Evolutionary conservation across 1,284 basidiomycete species (phyloP), one percentile per base, ranked within the genome.

Genomic region (Rhodotorula mucilaginosa): DNA sequence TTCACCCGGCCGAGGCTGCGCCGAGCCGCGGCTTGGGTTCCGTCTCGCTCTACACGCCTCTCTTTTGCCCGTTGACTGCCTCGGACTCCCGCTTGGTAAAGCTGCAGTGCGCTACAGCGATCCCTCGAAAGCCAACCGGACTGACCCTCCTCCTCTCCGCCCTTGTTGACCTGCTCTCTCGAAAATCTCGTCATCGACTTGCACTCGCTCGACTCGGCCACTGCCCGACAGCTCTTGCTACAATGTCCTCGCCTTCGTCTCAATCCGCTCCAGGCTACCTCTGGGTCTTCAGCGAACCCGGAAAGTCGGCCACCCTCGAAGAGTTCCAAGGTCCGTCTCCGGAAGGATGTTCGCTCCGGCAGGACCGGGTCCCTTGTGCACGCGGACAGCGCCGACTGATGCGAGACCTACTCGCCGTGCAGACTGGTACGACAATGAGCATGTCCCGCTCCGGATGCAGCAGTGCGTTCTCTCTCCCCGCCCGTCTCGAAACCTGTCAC

Each of bases 371-470:
- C 39, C 29, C 34, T 39, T 31, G 26, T 15, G 13, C 2, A 15
- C 3, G 57, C 34, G 26, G 18, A 58, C 57, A 58, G 57, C 10
- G 57, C 39, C 31, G 31, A 51, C 21, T 64, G 26, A 60, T 46
- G 21, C 21, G 34, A 29, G 2, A 44, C 39, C 39, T 44, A 44
- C 39, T 21, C 2, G 13, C 48, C 8, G 6, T 13, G 23, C 61
- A 81, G 80, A 81, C 57, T 82, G 82, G 82, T 82, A 82, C 77
- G 81, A 81, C 72, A 75, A 78, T 65, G 82, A 82, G 67, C 82
- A 82, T 65, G 79, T 82, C 3, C 82, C 82, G 2, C 68, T 82
- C 4, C 78, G 82, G 2, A 79, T 79, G 73, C 54, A 71, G 31
- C 70, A 76, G 78, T 79, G 34, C 65, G 77, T 48, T 18, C 26